Percentiles rank a stretch among this genome's conserved stretches.
Evolutionary conservation across 495 filamentous ascomycete genomes (phyloP).

Genomic region (Penicillium taxi): DNA sequence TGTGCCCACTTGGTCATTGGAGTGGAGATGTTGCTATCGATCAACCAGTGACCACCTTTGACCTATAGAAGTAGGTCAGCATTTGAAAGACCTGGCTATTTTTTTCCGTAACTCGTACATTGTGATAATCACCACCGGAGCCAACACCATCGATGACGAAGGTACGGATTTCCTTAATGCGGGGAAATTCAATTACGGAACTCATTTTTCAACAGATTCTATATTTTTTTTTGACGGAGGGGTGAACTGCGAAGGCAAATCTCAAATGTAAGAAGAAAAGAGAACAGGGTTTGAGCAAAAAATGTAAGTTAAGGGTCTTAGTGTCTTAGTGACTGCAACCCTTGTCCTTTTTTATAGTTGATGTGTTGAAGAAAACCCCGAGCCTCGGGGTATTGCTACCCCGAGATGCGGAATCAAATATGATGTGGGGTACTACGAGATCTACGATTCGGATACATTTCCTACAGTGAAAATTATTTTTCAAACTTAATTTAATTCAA

Average conservation of each 20-base stretch:
- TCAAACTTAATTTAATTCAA: no score
- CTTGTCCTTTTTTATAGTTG: no score
- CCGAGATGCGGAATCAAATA: not conserved
- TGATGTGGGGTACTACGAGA: no score
- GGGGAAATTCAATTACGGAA: constrained; percentile 31
- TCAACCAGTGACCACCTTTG: constrained; percentile 83
- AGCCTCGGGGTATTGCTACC: not conserved
- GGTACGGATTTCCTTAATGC: constrained; percentile 71
- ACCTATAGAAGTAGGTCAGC: constrained; percentile 34
- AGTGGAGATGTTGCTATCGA: constrained; percentile 84
- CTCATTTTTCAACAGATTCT: constrained; percentile 33
- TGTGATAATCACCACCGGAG: constrained; percentile 89
- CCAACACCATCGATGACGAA: constrained; percentile 81
- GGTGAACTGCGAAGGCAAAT: not conserved
- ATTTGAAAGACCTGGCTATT: not conserved
- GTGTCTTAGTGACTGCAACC: no score
- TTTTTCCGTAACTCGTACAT: constrained; percentile 40
- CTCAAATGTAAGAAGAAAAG: not conserved
- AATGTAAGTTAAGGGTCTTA: no score
- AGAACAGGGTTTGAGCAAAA: not conserved
- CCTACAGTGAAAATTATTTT: no score
- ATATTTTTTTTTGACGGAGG: no score
- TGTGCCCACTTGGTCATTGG: constrained; percentile 84
- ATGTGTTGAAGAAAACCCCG: no score
- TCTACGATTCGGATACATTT: no score